Percentiles rank a stretch among this genome's conserved stretches.
Conservation (phyloP, 2,329 filamentous ascomycete genomes). For the Pseudocercospora macadamiae region DNA sequence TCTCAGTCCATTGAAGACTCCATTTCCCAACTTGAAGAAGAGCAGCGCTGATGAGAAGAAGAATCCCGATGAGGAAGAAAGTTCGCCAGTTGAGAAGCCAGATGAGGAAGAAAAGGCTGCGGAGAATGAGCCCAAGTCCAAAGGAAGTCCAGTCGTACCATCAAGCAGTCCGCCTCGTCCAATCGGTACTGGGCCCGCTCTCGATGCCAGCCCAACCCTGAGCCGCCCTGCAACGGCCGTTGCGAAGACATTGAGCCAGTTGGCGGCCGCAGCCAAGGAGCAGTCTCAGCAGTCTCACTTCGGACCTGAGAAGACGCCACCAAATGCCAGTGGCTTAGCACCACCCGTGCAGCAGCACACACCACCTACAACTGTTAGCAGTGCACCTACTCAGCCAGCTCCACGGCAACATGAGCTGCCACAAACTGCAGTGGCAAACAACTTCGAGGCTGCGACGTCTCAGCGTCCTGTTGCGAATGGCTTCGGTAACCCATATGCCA, state of each 20-base stretch:
- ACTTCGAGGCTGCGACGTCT: slow-evolving; percentile 18
- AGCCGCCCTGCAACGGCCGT: slow-evolving; percentile 36
- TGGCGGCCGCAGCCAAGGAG: slow-evolving; percentile 24
- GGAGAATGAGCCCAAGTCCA: slow-evolving; percentile 24
- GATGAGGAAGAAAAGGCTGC: slow-evolving; percentile 22
- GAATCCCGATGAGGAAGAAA: slow-evolving; percentile 25
- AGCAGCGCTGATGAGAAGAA: slow-evolving; percentile 28
- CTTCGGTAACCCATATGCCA: slow-evolving; percentile 12
- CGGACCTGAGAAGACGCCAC: slow-evolving; percentile 25
- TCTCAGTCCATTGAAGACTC: slow-evolving; percentile 43
- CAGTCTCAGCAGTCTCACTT: slow-evolving; percentile 19
- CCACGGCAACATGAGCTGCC: slow-evolving; percentile 26
- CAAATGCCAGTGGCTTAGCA: slow-evolving; percentile 17
- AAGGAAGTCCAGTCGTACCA: slow-evolving; percentile 36
- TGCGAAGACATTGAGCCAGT: slow-evolving; percentile 37
- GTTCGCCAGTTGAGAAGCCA: slow-evolving; percentile 22
- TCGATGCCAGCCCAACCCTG: slow-evolving; percentile 38
- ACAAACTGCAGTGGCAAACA: slow-evolving; percentile 26
- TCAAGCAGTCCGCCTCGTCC: slow-evolving; percentile 37
- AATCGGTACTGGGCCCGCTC: slow-evolving; percentile 17
- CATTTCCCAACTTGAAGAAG: slow-evolving; percentile 39
- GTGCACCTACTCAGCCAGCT: slow-evolving; percentile 20
- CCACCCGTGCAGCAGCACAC: slow-evolving; percentile 29
- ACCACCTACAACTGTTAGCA: slow-evolving; percentile 28
- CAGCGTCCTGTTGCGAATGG: slow-evolving; percentile 19